These are phyloP conservation scores for Filosporella fistucella DNA, from an alignment of 495 filamentous ascomycete species.

Conservation along the genomic window DNA sequence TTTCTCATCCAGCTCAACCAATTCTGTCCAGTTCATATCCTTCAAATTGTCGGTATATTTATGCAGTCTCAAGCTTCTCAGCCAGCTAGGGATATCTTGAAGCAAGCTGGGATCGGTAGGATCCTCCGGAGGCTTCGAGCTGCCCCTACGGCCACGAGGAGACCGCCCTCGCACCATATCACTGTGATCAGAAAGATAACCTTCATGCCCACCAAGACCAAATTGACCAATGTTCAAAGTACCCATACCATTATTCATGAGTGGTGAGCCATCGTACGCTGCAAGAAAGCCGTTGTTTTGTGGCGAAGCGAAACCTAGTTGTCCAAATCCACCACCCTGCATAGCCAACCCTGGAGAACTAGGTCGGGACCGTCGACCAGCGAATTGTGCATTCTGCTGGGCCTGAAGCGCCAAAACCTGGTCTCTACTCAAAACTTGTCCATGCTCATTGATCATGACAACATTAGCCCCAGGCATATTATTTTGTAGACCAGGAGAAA, in stretches of 20 bases:
- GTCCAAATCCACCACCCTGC: slow-evolving; percentile 59
- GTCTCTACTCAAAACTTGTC: slow-evolving; percentile 80
- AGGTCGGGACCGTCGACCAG: slow-evolving; percentile 81
- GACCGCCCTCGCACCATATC: slow-evolving; percentile 87
- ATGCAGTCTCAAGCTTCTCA: slow-evolving; percentile 90
- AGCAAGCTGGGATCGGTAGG: slow-evolving; percentile 87
- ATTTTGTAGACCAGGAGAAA: slow-evolving; percentile 47
- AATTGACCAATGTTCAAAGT: slow-evolving; percentile 73
- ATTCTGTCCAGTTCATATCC: slow-evolving; percentile 92
- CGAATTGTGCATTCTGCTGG: slow-evolving; percentile 68
- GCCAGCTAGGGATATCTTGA: slow-evolving; percentile 94
- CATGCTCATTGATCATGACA: slow-evolving; percentile 86
- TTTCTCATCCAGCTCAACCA: slow-evolving; percentile 89
- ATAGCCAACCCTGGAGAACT: slow-evolving; percentile 87
- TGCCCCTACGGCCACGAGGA: slow-evolving; percentile 87
- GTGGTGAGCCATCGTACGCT: slow-evolving; percentile 76
- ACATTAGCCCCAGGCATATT: slow-evolving; percentile 62
- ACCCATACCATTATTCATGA: slow-evolving; percentile 71
- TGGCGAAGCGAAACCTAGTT: slow-evolving; percentile 76
- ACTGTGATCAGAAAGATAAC: slow-evolving; percentile 92
- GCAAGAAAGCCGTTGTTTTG: slow-evolving; percentile 95
- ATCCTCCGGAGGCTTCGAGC: slow-evolving; percentile 96
- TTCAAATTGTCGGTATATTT: slow-evolving; percentile 99
- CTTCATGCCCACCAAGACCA: slow-evolving; percentile 63
- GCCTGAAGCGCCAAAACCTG: slow-evolving; percentile 83